A percentile compares a stretch with the other conserved stretches of the same genome.
phyloP scores from a whole-genome alignment of 306 rosid species.

The Lotus japonicus region DNA sequence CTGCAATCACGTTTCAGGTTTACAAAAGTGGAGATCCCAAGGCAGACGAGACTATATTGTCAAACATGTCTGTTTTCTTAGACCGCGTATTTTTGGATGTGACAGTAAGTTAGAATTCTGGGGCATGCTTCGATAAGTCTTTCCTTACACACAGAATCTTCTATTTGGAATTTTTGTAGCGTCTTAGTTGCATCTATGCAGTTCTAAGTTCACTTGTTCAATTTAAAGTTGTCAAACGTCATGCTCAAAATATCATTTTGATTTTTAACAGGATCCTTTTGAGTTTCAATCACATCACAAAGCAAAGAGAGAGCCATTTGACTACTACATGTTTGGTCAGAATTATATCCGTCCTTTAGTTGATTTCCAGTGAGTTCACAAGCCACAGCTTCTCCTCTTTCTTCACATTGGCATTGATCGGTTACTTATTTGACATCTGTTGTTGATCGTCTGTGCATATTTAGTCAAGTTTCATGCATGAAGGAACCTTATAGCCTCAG shows the following conservation, averaged over 20 bases:
- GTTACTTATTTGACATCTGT: conserved; percentile 6
- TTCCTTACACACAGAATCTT: background rate
- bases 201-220: conserved; percentile 12
- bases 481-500: too few species aligned
- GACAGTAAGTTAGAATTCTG: conserved; percentile 45
- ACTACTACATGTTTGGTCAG: conserved; percentile 90
- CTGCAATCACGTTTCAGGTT: conserved; percentile 48
- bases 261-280: conserved; percentile 81
- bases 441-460: too few species aligned
- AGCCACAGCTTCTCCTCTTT: conserved; percentile 19
- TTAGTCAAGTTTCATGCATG: too few species aligned
- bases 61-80: conserved; percentile 69
- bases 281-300: conserved; percentile 78
- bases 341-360: conserved; percentile 86
- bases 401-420: conserved; percentile 3
- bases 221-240: background rate
- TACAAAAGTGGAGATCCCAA: conserved; percentile 67
- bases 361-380: conserved; percentile 71
- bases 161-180: background rate
- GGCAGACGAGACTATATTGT: conserved; percentile 67
- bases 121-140: background rate
- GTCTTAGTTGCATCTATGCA: conserved; percentile 9
- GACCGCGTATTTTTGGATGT: conserved; percentile 86
- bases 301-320: conserved; percentile 93
- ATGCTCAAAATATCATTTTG: conserved; percentile 27